These are phyloP conservation scores for Bromus sterilis DNA, from an alignment of 176 grass and related monocot genomes.

Conservation along the genomic window DNA sequence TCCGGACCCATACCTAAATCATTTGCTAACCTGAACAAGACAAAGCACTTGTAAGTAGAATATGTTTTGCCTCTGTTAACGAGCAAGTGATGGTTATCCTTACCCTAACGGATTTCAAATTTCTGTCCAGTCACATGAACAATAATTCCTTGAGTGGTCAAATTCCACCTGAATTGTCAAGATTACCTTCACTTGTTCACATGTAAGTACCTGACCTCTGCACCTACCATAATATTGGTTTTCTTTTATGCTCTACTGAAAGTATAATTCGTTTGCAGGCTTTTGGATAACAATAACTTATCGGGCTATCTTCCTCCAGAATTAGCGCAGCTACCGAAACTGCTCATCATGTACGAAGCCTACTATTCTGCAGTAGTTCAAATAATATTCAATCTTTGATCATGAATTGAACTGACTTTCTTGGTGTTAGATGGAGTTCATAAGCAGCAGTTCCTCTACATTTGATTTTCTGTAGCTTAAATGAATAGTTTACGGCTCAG, in stretches of 20 bases:
- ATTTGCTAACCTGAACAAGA: constrained; percentile 75
- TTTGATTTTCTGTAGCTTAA: constrained; percentile 4
- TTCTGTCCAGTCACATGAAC: constrained; percentile 89
- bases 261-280: constrained; percentile 32
- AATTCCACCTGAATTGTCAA: constrained; percentile 77
- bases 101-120: constrained; percentile 13
- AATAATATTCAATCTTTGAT: constrained; percentile 11
- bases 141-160: constrained; percentile 97
- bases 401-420: neutral
- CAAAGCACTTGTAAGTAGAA: constrained; percentile 90
- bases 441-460: neutral
- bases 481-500: neutral
- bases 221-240: constrained; percentile 4
- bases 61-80: constrained; percentile 10
- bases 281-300: constrained; percentile 82
- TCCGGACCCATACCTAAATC: constrained; percentile 84
- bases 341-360: constrained; percentile 59
- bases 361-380: constrained; percentile 4
- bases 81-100: neutral
- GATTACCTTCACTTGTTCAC: constrained; percentile 82
- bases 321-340: constrained; percentile 37
- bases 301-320: constrained; percentile 52
- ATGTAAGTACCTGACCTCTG: constrained; percentile 54
- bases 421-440: neutral
- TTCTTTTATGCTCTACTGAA: constrained; percentile 26